Evolutionary conservation across 2,329 filamentous ascomycete species (phyloP).

Genomic region (Pseudomassariella vexata): DNA sequence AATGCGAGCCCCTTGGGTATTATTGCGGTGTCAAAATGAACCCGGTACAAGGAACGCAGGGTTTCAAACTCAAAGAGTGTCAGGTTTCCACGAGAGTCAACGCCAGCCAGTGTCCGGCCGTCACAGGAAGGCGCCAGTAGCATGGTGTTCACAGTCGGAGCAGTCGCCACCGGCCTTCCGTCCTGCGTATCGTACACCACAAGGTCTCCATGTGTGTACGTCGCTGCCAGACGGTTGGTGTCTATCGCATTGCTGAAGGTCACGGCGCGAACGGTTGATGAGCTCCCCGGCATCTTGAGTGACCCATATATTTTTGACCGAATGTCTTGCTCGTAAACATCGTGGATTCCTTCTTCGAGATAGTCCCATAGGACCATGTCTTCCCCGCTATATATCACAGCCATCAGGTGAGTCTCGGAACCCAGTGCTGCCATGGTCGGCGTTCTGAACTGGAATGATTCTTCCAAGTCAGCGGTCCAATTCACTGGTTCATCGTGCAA

Average conservation of each 20-base stretch:
- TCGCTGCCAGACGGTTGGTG: not conserved
- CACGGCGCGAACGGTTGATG: not conserved
- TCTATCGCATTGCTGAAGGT: not conserved
- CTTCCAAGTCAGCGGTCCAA: not conserved
- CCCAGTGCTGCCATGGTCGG: not conserved
- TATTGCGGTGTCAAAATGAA: too few species aligned
- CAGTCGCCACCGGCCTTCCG: not conserved
- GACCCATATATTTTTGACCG: not conserved
- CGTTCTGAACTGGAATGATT: not conserved
- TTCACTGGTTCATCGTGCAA: not conserved
- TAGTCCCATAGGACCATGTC: slow-evolving; percentile 2
- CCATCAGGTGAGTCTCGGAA: not conserved
- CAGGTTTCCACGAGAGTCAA: not conserved
- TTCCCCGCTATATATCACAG: not conserved
- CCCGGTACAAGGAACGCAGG: too few species aligned
- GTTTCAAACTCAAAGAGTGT: too few species aligned
- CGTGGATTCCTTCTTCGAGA: slow-evolving; percentile 1
- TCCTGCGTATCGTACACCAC: not conserved
- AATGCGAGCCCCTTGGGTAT: too few species aligned
- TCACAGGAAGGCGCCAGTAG: not conserved
- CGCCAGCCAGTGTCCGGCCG: slow-evolving; percentile 1
- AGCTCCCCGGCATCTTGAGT: not conserved
- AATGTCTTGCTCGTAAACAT: not conserved
- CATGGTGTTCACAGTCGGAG: not conserved
- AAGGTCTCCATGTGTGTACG: not conserved